Percentiles rank a stretch among this genome's conserved stretches.
Conservation (phyloP, 2,329 filamentous ascomycete species). For the Spiromastix sp. region DNA sequence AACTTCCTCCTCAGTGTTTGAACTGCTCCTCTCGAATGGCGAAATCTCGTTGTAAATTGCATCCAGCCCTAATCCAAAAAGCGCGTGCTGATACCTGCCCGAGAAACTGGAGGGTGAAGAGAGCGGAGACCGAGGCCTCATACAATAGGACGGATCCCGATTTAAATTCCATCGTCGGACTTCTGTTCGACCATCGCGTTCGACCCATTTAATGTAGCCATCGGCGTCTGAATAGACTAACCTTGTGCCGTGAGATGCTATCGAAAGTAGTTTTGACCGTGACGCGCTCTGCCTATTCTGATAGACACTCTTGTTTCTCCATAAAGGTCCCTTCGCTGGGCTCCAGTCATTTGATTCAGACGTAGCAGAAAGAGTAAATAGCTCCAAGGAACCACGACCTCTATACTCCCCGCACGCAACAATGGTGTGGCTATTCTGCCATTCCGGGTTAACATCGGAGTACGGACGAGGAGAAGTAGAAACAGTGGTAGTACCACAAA, state of each 20-base stretch:
- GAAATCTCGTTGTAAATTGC: conserved; percentile 40
- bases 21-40: conserved; percentile 44
- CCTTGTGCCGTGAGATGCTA: conserved; percentile 69
- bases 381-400: conserved; percentile 76
- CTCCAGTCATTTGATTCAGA: conserved; percentile 16
- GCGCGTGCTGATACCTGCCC: not conserved
- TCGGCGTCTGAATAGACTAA: conserved; percentile 77
- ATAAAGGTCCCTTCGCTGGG: not conserved
- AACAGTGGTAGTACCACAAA: conserved; percentile 62
- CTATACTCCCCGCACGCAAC: conserved; percentile 86
- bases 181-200: conserved; percentile 60
- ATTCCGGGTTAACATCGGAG: conserved; percentile 22
- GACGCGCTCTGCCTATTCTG: conserved; percentile 79
- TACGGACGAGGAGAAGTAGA: conserved; percentile 46
- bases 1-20: conserved; percentile 54
- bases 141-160: conserved; percentile 10
- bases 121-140: not conserved
- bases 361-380: conserved; percentile 46
- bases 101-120: not conserved
- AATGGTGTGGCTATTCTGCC: conserved; percentile 52
- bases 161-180: conserved; percentile 51
- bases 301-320: conserved; percentile 30
- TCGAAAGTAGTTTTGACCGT: conserved; percentile 68
- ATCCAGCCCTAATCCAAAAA: not conserved
- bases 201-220: conserved; percentile 81